These are phyloP conservation scores for Bretziella fagacearum DNA, from an alignment of 2,329 filamentous ascomycete genomes.

Conservation along the genomic window DNA sequence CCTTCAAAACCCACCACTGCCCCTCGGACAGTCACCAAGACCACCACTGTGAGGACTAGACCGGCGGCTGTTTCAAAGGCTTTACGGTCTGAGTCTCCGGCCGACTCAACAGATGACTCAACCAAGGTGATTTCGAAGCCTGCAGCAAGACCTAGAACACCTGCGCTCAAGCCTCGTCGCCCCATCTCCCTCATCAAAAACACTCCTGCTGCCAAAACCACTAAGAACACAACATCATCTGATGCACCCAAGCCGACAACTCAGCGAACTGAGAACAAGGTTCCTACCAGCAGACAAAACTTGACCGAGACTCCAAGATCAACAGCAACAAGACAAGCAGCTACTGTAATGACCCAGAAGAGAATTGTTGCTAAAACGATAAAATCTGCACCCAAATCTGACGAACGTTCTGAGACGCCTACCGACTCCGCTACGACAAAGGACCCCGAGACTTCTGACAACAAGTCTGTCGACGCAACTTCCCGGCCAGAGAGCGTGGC, in stretches of 20 bases:
- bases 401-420: not conserved
- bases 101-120: constrained; percentile 4
- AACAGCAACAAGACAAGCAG: not conserved
- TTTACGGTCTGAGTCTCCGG: not conserved
- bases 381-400: not conserved
- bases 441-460: no score
- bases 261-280: not conserved
- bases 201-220: constrained; percentile 5
- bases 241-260: not conserved
- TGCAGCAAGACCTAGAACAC: constrained; percentile 11
- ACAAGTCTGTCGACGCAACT: no score
- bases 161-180: constrained; percentile 7
- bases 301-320: constrained; percentile 2
- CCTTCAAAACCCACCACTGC: not conserved
- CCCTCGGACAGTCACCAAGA: not conserved
- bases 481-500: no score
- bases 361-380: not conserved
- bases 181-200: constrained; percentile 13
- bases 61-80: constrained; percentile 3
- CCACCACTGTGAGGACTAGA: constrained; percentile 9
- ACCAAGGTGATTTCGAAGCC: constrained; percentile 3
- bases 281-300: constrained; percentile 8
- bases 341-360: not conserved
- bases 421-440: not conserved
- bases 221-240: no score